Conservation (phyloP, 805 yeast species). For the Candida oleophila region DNA sequence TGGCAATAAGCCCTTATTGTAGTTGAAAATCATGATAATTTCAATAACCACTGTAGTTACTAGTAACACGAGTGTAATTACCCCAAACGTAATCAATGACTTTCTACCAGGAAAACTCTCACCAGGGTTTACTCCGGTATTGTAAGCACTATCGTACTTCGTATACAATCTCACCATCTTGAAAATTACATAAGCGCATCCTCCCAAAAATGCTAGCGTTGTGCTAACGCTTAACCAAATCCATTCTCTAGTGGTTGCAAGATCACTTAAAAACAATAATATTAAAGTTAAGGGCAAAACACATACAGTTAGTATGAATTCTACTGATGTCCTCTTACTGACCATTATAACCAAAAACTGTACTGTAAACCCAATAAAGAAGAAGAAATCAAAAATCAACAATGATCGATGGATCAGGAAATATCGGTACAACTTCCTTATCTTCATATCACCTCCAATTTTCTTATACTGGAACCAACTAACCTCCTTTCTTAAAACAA, state of each 20-base stretch:
- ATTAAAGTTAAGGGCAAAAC: conserved; percentile 45
- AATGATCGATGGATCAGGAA: conserved; percentile 39
- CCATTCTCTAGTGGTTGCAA: conserved; percentile 36
- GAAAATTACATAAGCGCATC: conserved; percentile 46
- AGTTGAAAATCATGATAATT: conserved; percentile 13
- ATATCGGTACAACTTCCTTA: conserved; percentile 33
- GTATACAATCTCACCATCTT: conserved; percentile 46
- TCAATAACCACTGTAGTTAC: conserved; percentile 28
- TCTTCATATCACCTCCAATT: conserved; percentile 45
- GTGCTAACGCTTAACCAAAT: conserved; percentile 22
- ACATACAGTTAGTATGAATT: conserved; percentile 46
- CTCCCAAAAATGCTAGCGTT: conserved; percentile 33
- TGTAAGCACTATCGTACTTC: conserved; percentile 36
- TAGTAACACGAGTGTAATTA: conserved; percentile 38
- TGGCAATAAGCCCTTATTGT: conserved; percentile 19
- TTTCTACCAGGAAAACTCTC: conserved; percentile 44
- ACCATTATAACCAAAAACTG: conserved; percentile 49
- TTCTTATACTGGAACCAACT: conserved; percentile 49
- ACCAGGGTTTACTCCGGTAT: conserved; percentile 26
- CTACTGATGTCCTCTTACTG: conserved; percentile 31
- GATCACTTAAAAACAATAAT: conserved; percentile 34
- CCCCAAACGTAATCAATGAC: conserved; percentile 45
- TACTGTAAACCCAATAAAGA: conserved; percentile 49
- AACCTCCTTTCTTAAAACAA: conserved; percentile 36
- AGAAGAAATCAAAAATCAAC: conserved; percentile 32